A percentile compares a stretch with the other conserved stretches of the same genome.
These are phyloP conservation scores for Anthostomella pinea DNA, from an alignment of 2,329 filamentous ascomycete genomes.

Conservation along the genomic window DNA sequence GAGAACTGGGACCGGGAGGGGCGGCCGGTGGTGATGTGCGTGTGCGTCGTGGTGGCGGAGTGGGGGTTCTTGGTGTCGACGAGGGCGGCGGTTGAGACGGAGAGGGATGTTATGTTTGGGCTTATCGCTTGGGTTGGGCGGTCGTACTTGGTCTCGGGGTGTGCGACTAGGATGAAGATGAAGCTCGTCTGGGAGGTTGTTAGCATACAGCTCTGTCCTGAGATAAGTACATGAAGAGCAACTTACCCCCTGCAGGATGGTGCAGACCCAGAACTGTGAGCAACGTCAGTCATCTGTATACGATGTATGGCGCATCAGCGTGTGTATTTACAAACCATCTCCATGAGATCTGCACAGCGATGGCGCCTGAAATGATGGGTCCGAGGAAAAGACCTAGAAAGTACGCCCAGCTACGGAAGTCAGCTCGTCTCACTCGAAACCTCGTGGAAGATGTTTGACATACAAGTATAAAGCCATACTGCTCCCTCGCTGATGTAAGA, in stretches of 20 bases:
- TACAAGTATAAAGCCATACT: slow-evolving; percentile 30
- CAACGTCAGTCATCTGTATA: neutral
- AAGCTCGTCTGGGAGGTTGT: slow-evolving; percentile 20
- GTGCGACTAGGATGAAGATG: slow-evolving; percentile 24
- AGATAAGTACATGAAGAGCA: neutral
- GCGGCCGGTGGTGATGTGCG: slow-evolving; percentile 14
- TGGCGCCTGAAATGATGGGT: slow-evolving; percentile 33
- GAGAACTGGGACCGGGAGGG: slow-evolving; percentile 26
- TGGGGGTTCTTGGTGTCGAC: neutral
- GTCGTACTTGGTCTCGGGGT: slow-evolving; percentile 31
- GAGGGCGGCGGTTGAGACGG: neutral
- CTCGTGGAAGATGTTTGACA: slow-evolving; percentile 3
- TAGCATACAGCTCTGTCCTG: neutral
- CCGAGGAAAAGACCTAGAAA: slow-evolving; percentile 34
- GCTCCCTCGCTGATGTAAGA: slow-evolving; percentile 29
- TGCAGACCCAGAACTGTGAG: slow-evolving; percentile 33
- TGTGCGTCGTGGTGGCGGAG: slow-evolving; percentile 1
- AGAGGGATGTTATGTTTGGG: neutral
- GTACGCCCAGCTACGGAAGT: slow-evolving; percentile 25
- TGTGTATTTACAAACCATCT: slow-evolving; percentile 30
- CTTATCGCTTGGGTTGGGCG: slow-evolving; percentile 14
- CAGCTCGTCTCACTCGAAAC: neutral
- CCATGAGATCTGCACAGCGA: slow-evolving; percentile 29
- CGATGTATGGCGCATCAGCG: neutral
- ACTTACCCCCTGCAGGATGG: slow-evolving; percentile 28